Evolutionary conservation across 2,329 filamentous ascomycete genomes (phyloP), one percentile per base, ranked within the genome.

Genomic region (Alternaria arborescens): DNA sequence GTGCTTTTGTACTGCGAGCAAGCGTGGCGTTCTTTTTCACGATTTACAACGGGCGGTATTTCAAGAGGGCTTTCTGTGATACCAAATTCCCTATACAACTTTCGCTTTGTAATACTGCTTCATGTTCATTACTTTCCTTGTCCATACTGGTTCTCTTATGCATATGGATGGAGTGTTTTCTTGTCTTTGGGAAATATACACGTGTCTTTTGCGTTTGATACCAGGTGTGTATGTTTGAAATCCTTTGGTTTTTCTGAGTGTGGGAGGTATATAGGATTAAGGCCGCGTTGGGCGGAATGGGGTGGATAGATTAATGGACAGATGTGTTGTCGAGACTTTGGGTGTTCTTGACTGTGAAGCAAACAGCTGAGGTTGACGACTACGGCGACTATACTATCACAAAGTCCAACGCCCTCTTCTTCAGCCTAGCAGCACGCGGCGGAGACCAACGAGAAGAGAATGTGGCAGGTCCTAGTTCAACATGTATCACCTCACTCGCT

Each of bases 161-260:
- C 46, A 50, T 50, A 36, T 38, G 46, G 46, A 50, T 50, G 46
- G 46, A 50, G 46, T 50, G 46, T 50, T 38, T 50, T 24, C 10
- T 50, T 36, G 30, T 50, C 30, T 50, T 50, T 38, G 46, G 46
- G 46, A 32, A 50, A 50, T 38, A 50, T 50, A 50, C 46, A 50
- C 30, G 46, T 50, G 46, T 50, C 30, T 50, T 50, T 50, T 50
- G 46, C 46, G 46, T 36, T 50, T 38, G 46, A 50, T 50, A 50
- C 46, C 46, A 50, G 46, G 46, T 50, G 46, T 50, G 46, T 50
- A 38, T 50, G 32, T 50, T 36, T 38, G 20, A 38, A 32, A 36
- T 50, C 24, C 14, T 18, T 36, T n/a, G 16, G 8, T 11, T 32
- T 36, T 26, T n/a, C 20, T 50, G 46, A 11, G 20, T 32, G 14